Evolutionary conservation across 73 alveolate species (phyloP), one percentile per base, ranked within the genome.

Genomic region (Urostyla sp.): DNA sequence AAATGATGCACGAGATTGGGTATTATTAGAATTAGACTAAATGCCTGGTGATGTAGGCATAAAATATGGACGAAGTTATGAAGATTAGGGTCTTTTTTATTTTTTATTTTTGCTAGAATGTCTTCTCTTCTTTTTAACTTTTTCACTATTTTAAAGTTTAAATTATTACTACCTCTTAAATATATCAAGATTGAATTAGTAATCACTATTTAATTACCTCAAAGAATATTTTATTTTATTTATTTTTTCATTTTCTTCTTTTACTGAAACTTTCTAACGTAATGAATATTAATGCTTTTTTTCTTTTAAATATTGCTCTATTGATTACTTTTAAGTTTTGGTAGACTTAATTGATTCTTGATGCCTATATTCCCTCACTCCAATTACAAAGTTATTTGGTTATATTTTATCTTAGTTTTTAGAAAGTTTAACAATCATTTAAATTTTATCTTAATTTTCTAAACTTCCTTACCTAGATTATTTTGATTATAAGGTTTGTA

Each of bases 361-460:
- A 58, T 58, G 75, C 75, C 75, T 26, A 31, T 26, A 3, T 8
- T 31, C 57, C 21, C 31, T 5, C 20, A 8, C 24, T n/a, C 13
- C 75, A n/a, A n/a, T 58, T 31, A 2, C 16, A 43, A 20, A 44
- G 3, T 1, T 31, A 23, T 11, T 40, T 60, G 37, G 75, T 58
- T 58, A 35, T 63, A 37, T 8, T 3, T 5, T 13, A 10, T 15
- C 18, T 3, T 10, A 10, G 10, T 16, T 35, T n/a, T 6, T 38
- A 13, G 45, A 63, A 63, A 1, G 79, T 57, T 34, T 38, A 8
- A 43, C 44, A 63, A 43, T 63, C 79, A 63, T 43, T 63, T 63
- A 6, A 38, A 11, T 40, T 37, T 38, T 8, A 63, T 11, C 53
- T 63, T 63, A 43, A 54, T 54, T 7, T 27, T 54, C 8, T 54